Evolutionary conservation across 805 yeast species (phyloP).

Genomic region (Metschnikowia reukaufii): DNA sequence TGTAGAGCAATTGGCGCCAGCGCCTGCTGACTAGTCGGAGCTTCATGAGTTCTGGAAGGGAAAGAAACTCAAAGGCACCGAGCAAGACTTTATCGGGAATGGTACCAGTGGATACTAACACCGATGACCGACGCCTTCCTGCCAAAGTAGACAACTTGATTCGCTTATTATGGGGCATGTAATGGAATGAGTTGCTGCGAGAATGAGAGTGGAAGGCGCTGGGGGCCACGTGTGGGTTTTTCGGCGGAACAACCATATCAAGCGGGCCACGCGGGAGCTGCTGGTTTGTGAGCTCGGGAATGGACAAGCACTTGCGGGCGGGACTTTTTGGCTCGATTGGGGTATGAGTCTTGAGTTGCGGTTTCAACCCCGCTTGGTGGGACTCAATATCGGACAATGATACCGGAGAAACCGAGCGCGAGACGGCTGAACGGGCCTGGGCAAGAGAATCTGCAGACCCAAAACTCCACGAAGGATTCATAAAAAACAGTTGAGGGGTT

Average conservation of each 20-base stretch:
- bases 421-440: background rate
- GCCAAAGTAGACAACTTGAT: constrained; percentile 46
- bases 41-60: constrained; percentile 61
- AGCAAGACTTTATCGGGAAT: constrained; percentile 61
- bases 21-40: constrained; percentile 57
- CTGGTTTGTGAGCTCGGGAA: constrained; percentile 8
- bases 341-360: constrained; percentile 5
- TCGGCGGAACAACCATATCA: constrained; percentile 35
- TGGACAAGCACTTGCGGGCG: constrained; percentile 17
- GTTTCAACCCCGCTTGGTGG: constrained; percentile 3
- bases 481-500: constrained; percentile 16
- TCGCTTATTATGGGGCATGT: constrained; percentile 56
- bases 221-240: constrained; percentile 37
- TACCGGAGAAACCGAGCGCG: constrained; percentile 21
- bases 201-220: constrained; percentile 29
- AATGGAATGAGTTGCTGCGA: constrained; percentile 42
- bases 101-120: constrained; percentile 52
- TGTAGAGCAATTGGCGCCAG: constrained; percentile 66
- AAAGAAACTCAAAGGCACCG: constrained; percentile 51
- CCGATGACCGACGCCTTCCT: constrained; percentile 54
- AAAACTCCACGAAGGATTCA: constrained; percentile 25
- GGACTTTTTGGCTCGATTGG: constrained; percentile 6
- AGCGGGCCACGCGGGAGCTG: constrained; percentile 17
- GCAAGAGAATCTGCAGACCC: constrained; percentile 8
- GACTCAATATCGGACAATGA: constrained; percentile 17